Evolutionary conservation across 352 stramenopile species (phyloP).

Genomic region (Globisporangium carolinianum): DNA sequence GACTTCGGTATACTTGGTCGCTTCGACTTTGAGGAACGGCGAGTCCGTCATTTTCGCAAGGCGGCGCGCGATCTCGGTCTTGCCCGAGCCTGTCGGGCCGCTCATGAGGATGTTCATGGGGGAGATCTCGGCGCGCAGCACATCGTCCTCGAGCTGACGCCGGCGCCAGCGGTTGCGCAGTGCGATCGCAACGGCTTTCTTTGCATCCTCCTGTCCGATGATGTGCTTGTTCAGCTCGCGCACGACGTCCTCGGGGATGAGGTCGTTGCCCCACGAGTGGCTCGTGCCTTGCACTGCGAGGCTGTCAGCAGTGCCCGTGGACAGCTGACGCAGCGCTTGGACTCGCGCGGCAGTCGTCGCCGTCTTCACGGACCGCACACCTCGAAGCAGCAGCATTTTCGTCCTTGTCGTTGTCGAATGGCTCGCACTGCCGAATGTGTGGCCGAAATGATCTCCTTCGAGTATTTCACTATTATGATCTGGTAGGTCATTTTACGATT

Average conservation of each 20-base stretch:
- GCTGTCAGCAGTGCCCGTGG: neutral
- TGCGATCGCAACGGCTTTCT: constrained; percentile 97
- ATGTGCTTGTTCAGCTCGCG: constrained; percentile 94
- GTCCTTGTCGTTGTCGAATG: neutral
- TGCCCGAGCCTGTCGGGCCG: constrained; percentile 96
- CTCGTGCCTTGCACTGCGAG: constrained; percentile 7
- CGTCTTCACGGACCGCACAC: neutral
- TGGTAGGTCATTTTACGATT: neutral
- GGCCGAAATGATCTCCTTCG: neutral
- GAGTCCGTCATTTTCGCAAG: constrained; percentile 96
- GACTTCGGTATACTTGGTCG: constrained; percentile 99
- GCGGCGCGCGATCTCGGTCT: constrained; percentile 97
- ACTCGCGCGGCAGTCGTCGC: neutral
- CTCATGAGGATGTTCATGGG: constrained; percentile 99
- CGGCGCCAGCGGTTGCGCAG: constrained; percentile 97
- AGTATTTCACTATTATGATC: neutral
- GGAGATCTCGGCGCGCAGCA: constrained; percentile 84
- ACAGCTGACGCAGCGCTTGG: neutral
- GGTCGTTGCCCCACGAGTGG: constrained; percentile 25
- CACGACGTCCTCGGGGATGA: constrained; percentile 91
- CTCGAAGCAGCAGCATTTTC: neutral
- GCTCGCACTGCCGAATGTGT: neutral
- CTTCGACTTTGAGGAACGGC: constrained; percentile 98
- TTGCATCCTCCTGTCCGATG: constrained; percentile 94
- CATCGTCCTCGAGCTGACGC: constrained; percentile 88